A percentile compares a stretch with the other conserved stretches of the same genome.
These are phyloP conservation scores for Russula virescens DNA, from an alignment of 768 basidiomycete species.

Conservation along the genomic window DNA sequence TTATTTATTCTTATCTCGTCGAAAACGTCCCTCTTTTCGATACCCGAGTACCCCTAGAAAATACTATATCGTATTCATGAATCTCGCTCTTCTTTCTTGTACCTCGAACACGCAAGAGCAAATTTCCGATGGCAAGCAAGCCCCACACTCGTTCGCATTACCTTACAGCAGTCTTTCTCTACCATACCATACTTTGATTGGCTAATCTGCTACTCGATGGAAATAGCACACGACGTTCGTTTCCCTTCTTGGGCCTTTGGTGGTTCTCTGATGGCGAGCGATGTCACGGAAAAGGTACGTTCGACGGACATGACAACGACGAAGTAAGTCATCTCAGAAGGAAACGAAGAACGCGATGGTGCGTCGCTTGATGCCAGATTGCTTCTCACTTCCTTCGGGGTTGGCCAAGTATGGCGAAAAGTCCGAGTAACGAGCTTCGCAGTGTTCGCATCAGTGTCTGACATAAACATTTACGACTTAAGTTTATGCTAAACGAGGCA, in stretches of 20 bases:
- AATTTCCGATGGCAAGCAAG: too few species aligned
- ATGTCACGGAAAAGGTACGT: background rate
- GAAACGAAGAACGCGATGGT: background rate
- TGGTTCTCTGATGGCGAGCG: background rate
- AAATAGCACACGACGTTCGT: background rate
- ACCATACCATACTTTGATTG: background rate
- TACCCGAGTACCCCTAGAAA: constrained; percentile 3
- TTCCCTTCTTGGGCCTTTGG: background rate
- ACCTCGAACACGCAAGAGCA: background rate
- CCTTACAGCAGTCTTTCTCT: background rate
- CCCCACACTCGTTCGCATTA: background rate
- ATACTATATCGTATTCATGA: background rate
- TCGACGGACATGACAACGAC: too few species aligned
- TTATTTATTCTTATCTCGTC: background rate
- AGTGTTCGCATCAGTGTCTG: too few species aligned
- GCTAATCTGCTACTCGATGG: background rate
- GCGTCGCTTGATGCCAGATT: background rate
- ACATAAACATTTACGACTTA: too few species aligned
- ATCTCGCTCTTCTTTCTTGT: background rate
- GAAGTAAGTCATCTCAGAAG: too few species aligned
- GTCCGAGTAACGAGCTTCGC: too few species aligned
- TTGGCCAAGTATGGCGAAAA: background rate
- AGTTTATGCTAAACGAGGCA: too few species aligned
- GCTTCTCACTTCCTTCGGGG: background rate
- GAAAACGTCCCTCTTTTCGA: background rate